A percentile compares a stretch with the other conserved stretches of the same genome.
Evolutionary conservation across 73 alveolate species (phyloP).

Genomic region (Paramecium caudatum): DNA sequence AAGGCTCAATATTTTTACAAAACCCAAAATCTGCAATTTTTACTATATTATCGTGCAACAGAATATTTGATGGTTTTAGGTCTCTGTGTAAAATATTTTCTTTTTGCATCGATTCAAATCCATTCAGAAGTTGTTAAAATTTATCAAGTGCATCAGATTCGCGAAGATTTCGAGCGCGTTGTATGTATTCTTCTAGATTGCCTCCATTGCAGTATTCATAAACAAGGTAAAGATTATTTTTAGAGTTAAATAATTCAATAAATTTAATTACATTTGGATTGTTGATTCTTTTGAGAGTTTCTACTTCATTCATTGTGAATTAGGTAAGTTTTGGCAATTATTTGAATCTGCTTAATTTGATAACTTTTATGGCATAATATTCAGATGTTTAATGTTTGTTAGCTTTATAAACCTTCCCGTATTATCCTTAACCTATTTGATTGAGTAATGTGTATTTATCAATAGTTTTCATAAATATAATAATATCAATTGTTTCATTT

Average conservation of each 20-base stretch:
- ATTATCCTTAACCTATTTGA: slow-evolving; percentile 72
- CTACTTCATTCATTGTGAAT: slow-evolving; percentile 75
- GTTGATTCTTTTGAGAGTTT: slow-evolving; percentile 58
- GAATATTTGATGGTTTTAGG: slow-evolving; percentile 74
- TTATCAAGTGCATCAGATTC: slow-evolving; percentile 72
- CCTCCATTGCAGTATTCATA: slow-evolving; percentile 78
- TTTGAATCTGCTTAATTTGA: slow-evolving; percentile 68
- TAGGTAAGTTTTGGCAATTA: slow-evolving; percentile 70
- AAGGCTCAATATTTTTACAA: slow-evolving; percentile 69
- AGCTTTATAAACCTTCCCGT: slow-evolving; percentile 72
- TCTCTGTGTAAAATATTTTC: slow-evolving; percentile 74
- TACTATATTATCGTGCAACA: slow-evolving; percentile 67
- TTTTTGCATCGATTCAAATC: slow-evolving; percentile 61
- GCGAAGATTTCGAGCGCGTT: slow-evolving; percentile 3
- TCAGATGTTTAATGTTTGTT: slow-evolving; percentile 49
- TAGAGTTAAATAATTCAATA: slow-evolving; percentile 67
- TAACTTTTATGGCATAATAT: slow-evolving; percentile 69
- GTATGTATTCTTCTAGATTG: slow-evolving; percentile 72
- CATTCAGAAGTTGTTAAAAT: slow-evolving; percentile 62
- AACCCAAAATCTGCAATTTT: slow-evolving; percentile 78
- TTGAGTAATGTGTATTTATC: slow-evolving; percentile 68
- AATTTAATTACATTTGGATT: slow-evolving; percentile 74
- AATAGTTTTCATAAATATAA: slow-evolving; percentile 63
- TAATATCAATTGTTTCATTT: too few species aligned
- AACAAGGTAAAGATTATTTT: slow-evolving; percentile 69